Evolutionary conservation across 495 filamentous ascomycete species (phyloP).

Genomic region (Filosporella fistucella): DNA sequence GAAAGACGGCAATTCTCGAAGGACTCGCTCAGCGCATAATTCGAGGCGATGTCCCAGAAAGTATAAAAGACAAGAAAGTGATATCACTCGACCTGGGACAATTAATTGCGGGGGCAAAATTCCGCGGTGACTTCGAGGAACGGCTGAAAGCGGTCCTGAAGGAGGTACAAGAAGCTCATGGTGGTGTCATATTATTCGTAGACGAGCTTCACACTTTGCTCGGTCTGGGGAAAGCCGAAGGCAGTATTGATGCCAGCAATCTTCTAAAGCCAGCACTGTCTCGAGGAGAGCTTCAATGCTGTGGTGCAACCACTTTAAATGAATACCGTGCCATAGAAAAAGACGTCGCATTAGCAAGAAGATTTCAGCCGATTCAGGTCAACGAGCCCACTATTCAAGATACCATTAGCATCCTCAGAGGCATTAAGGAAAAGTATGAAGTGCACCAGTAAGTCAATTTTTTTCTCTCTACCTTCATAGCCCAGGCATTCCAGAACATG

Average conservation of each 20-base stretch:
- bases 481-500: too few relatives aligned
- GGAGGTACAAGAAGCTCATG: slow-evolving; percentile 85
- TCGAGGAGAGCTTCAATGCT: slow-evolving; percentile 89
- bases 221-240: slow-evolving; percentile 90
- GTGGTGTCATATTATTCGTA: slow-evolving; percentile 88
- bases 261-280: slow-evolving; percentile 92
- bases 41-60: slow-evolving; percentile 89
- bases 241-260: slow-evolving; percentile 94
- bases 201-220: slow-evolving; percentile 92
- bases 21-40: slow-evolving; percentile 90
- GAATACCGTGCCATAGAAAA: slow-evolving; percentile 95
- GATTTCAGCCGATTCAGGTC: slow-evolving; percentile 91
- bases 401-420: slow-evolving; percentile 91
- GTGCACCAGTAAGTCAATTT: too few relatives aligned
- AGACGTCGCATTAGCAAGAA: slow-evolving; percentile 84
- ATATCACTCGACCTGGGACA: slow-evolving; percentile 83
- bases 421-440: slow-evolving; percentile 96
- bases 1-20: slow-evolving; percentile 93
- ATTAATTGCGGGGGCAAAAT: slow-evolving; percentile 93
- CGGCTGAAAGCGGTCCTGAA: slow-evolving; percentile 84
- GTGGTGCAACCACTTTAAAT: slow-evolving; percentile 86
- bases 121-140: slow-evolving; percentile 94
- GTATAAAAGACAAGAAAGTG: slow-evolving; percentile 91
- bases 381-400: slow-evolving; percentile 86
- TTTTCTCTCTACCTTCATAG: too few relatives aligned